A percentile compares a stretch with the other conserved stretches of the same genome.
phyloP scores from a whole-genome alignment of 345 rosid species.

The Populus pruinosa region DNA sequence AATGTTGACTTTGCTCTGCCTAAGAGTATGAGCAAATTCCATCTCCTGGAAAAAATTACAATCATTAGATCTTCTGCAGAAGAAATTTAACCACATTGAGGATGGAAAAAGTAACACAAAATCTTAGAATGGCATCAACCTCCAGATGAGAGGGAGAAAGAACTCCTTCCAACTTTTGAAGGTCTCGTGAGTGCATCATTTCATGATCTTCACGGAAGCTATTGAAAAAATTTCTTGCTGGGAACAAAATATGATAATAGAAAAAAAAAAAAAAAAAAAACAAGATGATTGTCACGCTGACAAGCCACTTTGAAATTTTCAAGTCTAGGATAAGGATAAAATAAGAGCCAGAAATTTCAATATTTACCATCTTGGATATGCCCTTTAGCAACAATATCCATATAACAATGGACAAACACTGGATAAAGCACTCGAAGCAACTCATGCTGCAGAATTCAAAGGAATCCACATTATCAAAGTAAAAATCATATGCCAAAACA shows the following conservation, averaged over 20 bases:
- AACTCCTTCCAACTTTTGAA: constrained; percentile 92
- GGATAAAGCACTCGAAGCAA: constrained; percentile 97
- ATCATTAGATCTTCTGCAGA: not conserved
- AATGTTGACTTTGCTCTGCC: constrained; percentile 81
- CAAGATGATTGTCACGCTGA: not conserved
- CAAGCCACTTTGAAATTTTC: not conserved
- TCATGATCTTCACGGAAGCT: constrained; percentile 86
- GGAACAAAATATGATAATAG: not conserved
- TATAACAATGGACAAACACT: constrained; percentile 82
- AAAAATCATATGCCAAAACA: not conserved
- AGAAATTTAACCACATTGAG: not conserved
- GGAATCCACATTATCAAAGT: not conserved
- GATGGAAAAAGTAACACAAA: not conserved
- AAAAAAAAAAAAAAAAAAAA: not conserved
- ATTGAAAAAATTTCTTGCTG: constrained; percentile 75
- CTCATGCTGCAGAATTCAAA: constrained; percentile 64
- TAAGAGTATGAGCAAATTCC: constrained; percentile 89
- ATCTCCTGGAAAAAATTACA: constrained; percentile 56
- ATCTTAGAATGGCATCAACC: constrained; percentile 41
- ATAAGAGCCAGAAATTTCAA: not conserved
- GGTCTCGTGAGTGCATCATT: constrained; percentile 78
- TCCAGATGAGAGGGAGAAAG: constrained; percentile 89
- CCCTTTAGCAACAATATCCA: constrained; percentile 86
- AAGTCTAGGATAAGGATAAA: not conserved
- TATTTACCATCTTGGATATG: constrained; percentile 71